A percentile compares a stretch with the other conserved stretches of the same genome.
phyloP scores from a whole-genome alignment of 78 protist species.

The Pelomyxa schiedti region DNA sequence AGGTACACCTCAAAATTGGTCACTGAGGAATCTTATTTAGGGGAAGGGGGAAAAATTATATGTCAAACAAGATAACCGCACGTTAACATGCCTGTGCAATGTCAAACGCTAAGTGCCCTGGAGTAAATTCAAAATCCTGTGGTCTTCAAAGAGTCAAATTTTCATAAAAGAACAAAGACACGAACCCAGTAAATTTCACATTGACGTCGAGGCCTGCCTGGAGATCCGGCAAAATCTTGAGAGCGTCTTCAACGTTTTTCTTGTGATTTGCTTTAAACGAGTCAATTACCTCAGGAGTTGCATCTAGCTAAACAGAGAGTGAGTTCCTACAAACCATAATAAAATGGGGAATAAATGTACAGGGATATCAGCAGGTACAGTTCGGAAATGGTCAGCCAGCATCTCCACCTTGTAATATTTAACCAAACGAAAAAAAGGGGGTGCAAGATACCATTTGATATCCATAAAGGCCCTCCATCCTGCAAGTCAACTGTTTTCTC shows the following conservation, averaged over 20 bases:
- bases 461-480: neutral
- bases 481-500: neutral
- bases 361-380: neutral
- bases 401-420: no score
- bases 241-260: neutral
- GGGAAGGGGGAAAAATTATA: no score
- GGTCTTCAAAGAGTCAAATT: no score
- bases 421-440: no score
- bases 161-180: no score
- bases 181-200: neutral
- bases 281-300: neutral
- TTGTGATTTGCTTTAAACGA: neutral
- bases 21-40: no score
- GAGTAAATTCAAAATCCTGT: no score
- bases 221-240: neutral
- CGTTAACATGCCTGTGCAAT: no score
- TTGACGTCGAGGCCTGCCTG: neutral
- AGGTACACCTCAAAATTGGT: neutral
- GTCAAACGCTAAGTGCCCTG: no score
- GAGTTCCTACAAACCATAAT: neutral
- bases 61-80: no score
- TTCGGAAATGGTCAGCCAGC: neutral
- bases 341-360: neutral
- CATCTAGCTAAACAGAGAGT: neutral
- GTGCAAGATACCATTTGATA: no score